phyloP scores from a whole-genome alignment of 2,329 filamentous ascomycete species.

The Penicillium sp. region DNA sequence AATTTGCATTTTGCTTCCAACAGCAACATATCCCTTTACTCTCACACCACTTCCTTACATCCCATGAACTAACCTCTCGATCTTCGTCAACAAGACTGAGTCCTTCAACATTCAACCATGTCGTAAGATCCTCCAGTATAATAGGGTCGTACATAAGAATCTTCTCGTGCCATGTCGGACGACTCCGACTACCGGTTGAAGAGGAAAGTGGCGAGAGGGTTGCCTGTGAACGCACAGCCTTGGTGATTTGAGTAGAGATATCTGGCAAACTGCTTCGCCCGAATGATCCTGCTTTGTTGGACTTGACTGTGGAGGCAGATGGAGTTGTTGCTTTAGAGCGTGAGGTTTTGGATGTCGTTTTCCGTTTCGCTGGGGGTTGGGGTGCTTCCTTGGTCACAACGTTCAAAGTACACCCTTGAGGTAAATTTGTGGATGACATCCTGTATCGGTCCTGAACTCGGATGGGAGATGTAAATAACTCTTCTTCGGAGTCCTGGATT shows the following conservation, averaged over 20 bases:
- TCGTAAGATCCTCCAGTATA: conserved; percentile 77
- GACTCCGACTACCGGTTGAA: conserved; percentile 38
- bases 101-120: conserved; percentile 75
- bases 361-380: conserved; percentile 13
- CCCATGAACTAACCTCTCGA: conserved; percentile 59
- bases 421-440: conserved; percentile 4
- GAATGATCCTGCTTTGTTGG: neutral
- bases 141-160: conserved; percentile 93
- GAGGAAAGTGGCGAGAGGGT: conserved; percentile 17
- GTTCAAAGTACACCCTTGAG: conserved; percentile 8
- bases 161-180: conserved; percentile 79
- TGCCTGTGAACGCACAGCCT: conserved; percentile 47
- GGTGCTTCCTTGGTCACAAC: conserved; percentile 10
- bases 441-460: conserved; percentile 24
- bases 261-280: conserved; percentile 27
- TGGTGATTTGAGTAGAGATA: conserved; percentile 51
- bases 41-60: conserved; percentile 89
- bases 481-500: conserved; percentile 41
- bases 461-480: conserved; percentile 31
- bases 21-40: conserved; percentile 78
- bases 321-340: neutral
- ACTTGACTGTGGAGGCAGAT: neutral
- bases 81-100: conserved; percentile 64
- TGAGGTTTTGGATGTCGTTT: conserved; percentile 1
- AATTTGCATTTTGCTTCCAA: conserved; percentile 55